These are phyloP conservation scores for Pseudopediastrum boryanum DNA, from an alignment of 139 green algal genomes.

Conservation along the genomic window DNA sequence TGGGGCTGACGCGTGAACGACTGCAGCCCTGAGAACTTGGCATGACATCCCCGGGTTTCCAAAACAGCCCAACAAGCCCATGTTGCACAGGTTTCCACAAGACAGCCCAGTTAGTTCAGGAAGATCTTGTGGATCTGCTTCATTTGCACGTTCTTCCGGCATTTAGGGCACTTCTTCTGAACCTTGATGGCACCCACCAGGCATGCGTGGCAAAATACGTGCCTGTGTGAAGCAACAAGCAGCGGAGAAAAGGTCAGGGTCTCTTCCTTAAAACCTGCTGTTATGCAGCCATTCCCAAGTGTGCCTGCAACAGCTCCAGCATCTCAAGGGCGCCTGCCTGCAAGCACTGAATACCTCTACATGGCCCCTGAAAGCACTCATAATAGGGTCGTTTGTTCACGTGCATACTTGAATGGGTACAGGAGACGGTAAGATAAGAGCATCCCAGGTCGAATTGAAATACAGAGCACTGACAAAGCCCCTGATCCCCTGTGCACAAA, in stretches of 20 bases:
- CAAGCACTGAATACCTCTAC: background rate
- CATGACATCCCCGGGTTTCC: too few relatives aligned
- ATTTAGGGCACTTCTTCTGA: slow-evolving; percentile 33
- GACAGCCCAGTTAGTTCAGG: slow-evolving; percentile 27
- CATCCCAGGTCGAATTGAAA: too few relatives aligned
- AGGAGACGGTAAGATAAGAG: too few relatives aligned
- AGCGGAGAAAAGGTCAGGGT: background rate
- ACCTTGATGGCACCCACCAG: background rate
- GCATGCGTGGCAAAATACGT: slow-evolving; percentile 27
- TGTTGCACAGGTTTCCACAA: too few relatives aligned
- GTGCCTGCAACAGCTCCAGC: background rate
- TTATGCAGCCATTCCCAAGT: background rate
- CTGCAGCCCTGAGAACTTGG: too few relatives aligned
- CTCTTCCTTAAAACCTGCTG: background rate
- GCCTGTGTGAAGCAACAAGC: slow-evolving; percentile 10
- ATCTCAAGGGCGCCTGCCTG: background rate
- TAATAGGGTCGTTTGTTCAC: too few relatives aligned
- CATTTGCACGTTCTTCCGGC: slow-evolving; percentile 3
- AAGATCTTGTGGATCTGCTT: slow-evolving; percentile 13
- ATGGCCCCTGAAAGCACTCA: background rate
- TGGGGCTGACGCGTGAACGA: too few relatives aligned
- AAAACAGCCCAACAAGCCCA: too few relatives aligned
- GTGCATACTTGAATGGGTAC: too few relatives aligned
- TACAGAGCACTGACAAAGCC: background rate
- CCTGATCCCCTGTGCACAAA: background rate